These are phyloP conservation scores for Agastache rugosa DNA, from an alignment of 257 asterid species.

Conservation along the genomic window DNA sequence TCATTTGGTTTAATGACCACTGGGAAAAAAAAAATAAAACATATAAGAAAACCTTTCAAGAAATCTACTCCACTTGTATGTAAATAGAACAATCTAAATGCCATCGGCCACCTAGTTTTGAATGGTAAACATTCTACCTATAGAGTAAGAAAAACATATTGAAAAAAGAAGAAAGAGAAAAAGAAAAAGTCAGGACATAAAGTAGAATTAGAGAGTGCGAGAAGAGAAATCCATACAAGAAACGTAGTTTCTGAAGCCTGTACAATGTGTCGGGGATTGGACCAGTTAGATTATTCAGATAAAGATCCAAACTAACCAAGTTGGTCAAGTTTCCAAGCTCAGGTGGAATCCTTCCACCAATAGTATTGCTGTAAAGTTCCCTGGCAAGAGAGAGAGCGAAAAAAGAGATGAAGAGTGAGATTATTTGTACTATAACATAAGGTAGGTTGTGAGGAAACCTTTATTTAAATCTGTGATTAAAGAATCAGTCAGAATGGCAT, in stretches of 20 bases:
- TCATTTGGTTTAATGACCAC: not conserved
- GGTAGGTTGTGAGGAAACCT: not conserved
- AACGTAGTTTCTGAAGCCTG: constrained; percentile 75
- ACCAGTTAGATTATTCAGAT: constrained; percentile 74
- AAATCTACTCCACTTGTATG: constrained; percentile 12
- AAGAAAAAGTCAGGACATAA: not conserved
- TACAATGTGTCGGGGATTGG: constrained; percentile 79
- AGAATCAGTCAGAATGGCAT: not conserved
- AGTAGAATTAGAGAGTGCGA: constrained; percentile 11
- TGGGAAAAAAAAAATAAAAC: not conserved
- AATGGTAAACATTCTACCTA: constrained; percentile 10
- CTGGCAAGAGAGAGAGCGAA: constrained; percentile 46
- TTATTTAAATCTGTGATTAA: not conserved
- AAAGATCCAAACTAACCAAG: constrained; percentile 99
- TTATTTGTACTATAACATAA: not conserved
- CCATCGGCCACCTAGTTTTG: constrained; percentile 11
- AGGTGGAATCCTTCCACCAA: constrained; percentile 77
- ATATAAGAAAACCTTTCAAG: not conserved
- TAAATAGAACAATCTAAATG: constrained; percentile 12
- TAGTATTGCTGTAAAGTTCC: constrained; percentile 94
- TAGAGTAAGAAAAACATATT: constrained; percentile 21
- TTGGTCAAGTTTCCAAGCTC: constrained; percentile 93
- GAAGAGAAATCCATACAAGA: constrained; percentile 67
- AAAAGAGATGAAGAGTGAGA: constrained; percentile 8
- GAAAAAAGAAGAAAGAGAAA: not conserved